Base-by-base conservation (phyloP, 176 grass and related monocot genomes). In the Paspalum notatum region DNA sequence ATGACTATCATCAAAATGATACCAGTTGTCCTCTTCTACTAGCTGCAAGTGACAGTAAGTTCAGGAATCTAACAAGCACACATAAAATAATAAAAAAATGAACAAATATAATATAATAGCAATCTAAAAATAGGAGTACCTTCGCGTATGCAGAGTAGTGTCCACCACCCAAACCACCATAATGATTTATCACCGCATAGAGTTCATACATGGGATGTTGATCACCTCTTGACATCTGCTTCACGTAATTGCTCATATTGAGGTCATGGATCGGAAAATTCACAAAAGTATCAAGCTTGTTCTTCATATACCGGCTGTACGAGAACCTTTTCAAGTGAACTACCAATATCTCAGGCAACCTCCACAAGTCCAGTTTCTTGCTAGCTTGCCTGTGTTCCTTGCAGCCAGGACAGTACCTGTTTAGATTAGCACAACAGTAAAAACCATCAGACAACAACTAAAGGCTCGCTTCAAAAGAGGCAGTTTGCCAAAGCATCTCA, bases 361-460 rank as follows among this genome's bases (percentile, higher is more conserved):
- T 93, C 96, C 96, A 99, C 73, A 99, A 86, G 70, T 99, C 96
- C 42, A 99, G 88, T 75, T 99, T 99, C 76, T 99, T 99, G 69
- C 86, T 93, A 63, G 96, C 96, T 72, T 99, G 96, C 67, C 91
- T 99, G 71, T 99, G 96, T 71, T 99, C 89, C 93, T 93, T 99
- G 92, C 96, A 99, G 46, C 83, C 76, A 47, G 96, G 96, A 58
- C 96, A 99, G 43, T 95, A 99, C 96, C 96, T 99, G 74, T 46
- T 58, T 69, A 77, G 48, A 71, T 62, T 20, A 5, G 16, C 47
- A 74, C 40, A 78, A 12, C 18, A 74, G 20, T 79, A 41, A 24
- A 77, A 75, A 42, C 63, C 27, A 76, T 64, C 43, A 77, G 50
- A 72, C 24, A 73, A 11, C 14, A 43, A 83, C 13, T 42, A 22